These are phyloP conservation scores for Lasiosphaeria ovina DNA, from an alignment of 495 filamentous ascomycete genomes.

Conservation along the genomic window DNA sequence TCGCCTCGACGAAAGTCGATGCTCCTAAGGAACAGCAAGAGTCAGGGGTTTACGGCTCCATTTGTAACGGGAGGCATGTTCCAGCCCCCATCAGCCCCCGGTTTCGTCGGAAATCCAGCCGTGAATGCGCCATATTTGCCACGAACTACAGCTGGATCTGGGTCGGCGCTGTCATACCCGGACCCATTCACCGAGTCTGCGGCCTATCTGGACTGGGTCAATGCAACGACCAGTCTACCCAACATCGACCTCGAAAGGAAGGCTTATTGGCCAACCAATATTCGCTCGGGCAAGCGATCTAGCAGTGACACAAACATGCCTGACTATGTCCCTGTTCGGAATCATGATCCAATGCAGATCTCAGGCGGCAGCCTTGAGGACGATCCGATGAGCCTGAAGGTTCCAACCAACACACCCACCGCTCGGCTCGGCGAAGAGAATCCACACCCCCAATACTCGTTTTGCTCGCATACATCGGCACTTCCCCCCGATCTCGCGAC, in stretches of 20 bases:
- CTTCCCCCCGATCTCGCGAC: slow-evolving; percentile 37
- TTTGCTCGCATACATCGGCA: slow-evolving; percentile 7
- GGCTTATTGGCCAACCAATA: slow-evolving; percentile 15
- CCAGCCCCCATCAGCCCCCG: slow-evolving; percentile 18
- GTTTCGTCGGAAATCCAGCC: slow-evolving; percentile 18
- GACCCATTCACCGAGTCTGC: slow-evolving; percentile 38
- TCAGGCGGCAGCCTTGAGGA: slow-evolving; percentile 34
- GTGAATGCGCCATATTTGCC: slow-evolving; percentile 23
- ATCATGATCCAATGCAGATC: slow-evolving; percentile 30
- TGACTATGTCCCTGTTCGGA: slow-evolving; percentile 32
- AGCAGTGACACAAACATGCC: slow-evolving; percentile 41
- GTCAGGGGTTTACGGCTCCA: slow-evolving; percentile 10
- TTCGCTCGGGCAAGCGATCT: slow-evolving; percentile 27
- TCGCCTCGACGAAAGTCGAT: slow-evolving; percentile 34
- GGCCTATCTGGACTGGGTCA: slow-evolving; percentile 39
- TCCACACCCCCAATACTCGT: slow-evolving; percentile 8
- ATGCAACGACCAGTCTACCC: slow-evolving; percentile 23
- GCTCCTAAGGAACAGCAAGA: slow-evolving; percentile 17
- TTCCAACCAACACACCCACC: slow-evolving; percentile 42
- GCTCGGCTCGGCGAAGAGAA: slow-evolving; percentile 13
- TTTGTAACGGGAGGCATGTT: slow-evolving; percentile 9
- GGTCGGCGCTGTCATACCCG: slow-evolving; percentile 21
- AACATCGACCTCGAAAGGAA: slow-evolving; percentile 19
- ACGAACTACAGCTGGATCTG: slow-evolving; percentile 18
- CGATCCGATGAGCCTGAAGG: slow-evolving; percentile 32